Evolutionary conservation across 2,329 filamentous ascomycete species (phyloP).

Genomic region (Phaeomoniella chlamydospora): DNA sequence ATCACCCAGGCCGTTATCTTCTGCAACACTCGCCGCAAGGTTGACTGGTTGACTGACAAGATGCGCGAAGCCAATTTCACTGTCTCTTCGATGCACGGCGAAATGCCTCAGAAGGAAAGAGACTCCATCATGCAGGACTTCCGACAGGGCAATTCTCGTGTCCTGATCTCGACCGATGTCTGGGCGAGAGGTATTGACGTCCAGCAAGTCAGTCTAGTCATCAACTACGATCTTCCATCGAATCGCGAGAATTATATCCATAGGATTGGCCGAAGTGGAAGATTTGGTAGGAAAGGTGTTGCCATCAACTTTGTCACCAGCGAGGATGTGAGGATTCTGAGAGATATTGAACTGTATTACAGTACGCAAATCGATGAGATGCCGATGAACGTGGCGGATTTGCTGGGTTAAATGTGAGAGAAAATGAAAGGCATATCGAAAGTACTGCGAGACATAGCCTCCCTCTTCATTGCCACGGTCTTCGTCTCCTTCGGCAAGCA

Average conservation of each 20-base stretch:
- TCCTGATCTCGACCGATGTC: conserved; percentile 93
- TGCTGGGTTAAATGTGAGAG: conserved; percentile 19
- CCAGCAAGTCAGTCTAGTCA: conserved; percentile 93
- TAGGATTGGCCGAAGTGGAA: conserved; percentile 86
- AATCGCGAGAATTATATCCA: conserved; percentile 99
- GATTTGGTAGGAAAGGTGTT: conserved; percentile 95
- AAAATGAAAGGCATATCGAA: not conserved
- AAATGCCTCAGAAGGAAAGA: conserved; percentile 96
- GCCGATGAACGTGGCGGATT: conserved; percentile 80
- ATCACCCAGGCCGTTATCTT: conserved; percentile 99
- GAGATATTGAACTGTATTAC: conserved; percentile 95
- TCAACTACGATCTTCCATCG: conserved; percentile 96
- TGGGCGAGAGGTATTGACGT: conserved; percentile 98
- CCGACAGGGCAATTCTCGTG: conserved; percentile 86
- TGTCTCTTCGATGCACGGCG: conserved; percentile 95
- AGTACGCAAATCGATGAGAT: conserved; percentile 97
- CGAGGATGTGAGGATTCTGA: conserved; percentile 91
- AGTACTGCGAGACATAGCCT: too few species aligned
- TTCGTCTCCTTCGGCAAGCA: not conserved
- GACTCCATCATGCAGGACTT: conserved; percentile 99
- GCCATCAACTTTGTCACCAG: conserved; percentile 99
- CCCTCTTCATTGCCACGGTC: not conserved
- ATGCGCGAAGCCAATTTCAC: conserved; percentile 99
- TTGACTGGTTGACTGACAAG: conserved; percentile 98
- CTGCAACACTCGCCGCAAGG: conserved; percentile 97